Evolutionary conservation across 106 monocot genomes (phyloP), one percentile per base, ranked within the genome.

Genomic region (Dendrobium nobile): DNA sequence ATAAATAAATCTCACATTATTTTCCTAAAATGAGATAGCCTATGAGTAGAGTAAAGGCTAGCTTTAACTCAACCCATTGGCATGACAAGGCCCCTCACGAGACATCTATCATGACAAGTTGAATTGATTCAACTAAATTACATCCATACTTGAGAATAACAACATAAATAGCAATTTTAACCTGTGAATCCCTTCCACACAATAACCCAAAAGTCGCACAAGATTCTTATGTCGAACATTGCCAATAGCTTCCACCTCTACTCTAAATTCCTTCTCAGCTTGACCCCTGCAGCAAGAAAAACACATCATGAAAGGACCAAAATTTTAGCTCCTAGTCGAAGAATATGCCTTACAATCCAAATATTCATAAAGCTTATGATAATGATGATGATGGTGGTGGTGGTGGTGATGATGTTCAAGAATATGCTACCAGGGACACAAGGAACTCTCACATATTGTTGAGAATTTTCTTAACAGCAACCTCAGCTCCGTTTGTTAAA

Each of bases 201-300:
- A 95, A 76, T 95, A 92, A 18, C 95, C 95, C 47, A 95, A 72
- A 75, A 95, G 90, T 16, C 92, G 80, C 45, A 95, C 95, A 41
- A 95, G 78, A 82, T 92, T 95, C 75, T 95, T 95, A 77, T 95
- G 95, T 7, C 95, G 87, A 43, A 92, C 95, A 81, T 92, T 90
- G 43, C 95, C 95, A 77, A 95, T 95, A 47, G 92, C 95, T 72
- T 92, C 95, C 6, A 95, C 95, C 84, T 95, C 95, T 74, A 91
- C 95, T 83, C 92, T 90, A 73, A 95, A 95, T 80, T 95, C 95
- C 73, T 86, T 95, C 83, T 92, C 95, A 28, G 95, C 95, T 44
- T 95, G 95, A 2, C 95, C 95, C 84, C 95, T 95, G 56, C 67
- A 24, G 51, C 27, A 79, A 78, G 9, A 16, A 45, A 40, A 61